Percentiles rank a stretch among this genome's conserved stretches.
Evolutionary conservation across 106 monocot genomes (phyloP).

Genomic region (Dioscorea dumetorum): DNA sequence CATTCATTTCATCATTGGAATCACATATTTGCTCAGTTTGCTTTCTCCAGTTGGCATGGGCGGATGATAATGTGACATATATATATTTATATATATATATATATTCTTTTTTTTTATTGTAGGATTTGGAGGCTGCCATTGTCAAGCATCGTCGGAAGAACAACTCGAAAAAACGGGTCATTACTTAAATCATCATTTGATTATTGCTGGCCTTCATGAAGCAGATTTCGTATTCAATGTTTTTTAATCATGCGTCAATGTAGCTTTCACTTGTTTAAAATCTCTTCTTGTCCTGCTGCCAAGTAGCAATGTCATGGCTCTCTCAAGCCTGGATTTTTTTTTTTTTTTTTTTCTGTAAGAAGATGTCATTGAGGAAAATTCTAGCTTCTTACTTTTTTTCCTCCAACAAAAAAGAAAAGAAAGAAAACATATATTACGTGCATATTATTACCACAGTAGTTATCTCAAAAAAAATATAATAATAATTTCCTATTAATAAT

Average conservation of each 20-base stretch:
- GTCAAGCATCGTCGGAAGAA: constrained; percentile 50
- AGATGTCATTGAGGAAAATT: no score
- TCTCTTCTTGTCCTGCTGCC: no score
- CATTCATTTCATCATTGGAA: neutral
- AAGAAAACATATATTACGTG: no score
- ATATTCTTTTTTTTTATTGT: neutral
- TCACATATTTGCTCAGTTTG: neutral
- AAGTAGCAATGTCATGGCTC: neutral
- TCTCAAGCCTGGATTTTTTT: neutral
- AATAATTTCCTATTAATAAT: no score
- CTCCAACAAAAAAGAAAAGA: no score
- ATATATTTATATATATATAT: no score
- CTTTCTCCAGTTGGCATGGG: neutral
- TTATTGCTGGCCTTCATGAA: neutral
- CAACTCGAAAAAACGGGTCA: constrained; percentile 52
- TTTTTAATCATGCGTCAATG: neutral
- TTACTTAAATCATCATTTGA: constrained; percentile 5
- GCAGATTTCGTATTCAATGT: neutral
- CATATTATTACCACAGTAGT: no score
- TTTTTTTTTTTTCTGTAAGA: no score
- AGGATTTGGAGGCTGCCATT: constrained; percentile 54
- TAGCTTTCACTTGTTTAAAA: no score
- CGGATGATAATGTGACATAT: no score
- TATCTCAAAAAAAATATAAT: no score
- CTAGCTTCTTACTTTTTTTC: no score